phyloP scores from a whole-genome alignment of 2,329 filamentous ascomycete genomes.

The Colletotrichum sp. region DNA sequence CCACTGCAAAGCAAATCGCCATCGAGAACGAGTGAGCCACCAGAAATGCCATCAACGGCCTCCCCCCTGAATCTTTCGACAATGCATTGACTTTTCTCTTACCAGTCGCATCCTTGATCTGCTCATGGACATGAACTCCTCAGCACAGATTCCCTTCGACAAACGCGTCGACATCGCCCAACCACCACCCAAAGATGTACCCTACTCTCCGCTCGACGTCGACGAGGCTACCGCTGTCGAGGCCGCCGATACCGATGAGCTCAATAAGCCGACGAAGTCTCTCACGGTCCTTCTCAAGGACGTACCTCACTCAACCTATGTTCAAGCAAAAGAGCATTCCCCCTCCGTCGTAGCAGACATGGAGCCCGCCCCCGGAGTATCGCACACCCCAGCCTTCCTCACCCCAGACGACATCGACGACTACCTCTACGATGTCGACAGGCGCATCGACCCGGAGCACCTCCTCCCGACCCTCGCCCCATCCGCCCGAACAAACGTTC shows the following conservation, averaged over 20 bases:
- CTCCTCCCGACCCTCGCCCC: conserved; percentile 58
- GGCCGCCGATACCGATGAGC: conserved; percentile 36
- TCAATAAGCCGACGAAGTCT: conserved; percentile 52
- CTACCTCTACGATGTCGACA: conserved; percentile 72
- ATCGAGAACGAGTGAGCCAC: conserved; percentile 89
- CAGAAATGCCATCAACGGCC: conserved; percentile 16
- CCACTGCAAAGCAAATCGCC: conserved; percentile 81
- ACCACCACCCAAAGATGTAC: conserved; percentile 46
- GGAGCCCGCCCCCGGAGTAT: conserved; percentile 53
- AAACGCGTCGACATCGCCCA: conserved; percentile 76
- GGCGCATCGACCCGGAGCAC: conserved; percentile 46
- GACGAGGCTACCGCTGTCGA: conserved; percentile 25
- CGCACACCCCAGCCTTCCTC: conserved; percentile 69
- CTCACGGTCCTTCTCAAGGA: conserved; percentile 55
- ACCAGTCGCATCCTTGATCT: conserved; percentile 85
- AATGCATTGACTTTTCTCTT: background rate
- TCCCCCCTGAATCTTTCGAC: background rate
- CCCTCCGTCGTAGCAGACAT: conserved; percentile 60
- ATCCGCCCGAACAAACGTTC: conserved; percentile 36
- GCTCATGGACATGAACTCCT: conserved; percentile 88
- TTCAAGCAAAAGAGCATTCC: conserved; percentile 65
- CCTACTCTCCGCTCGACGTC: conserved; percentile 33
- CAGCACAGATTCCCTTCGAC: conserved; percentile 75
- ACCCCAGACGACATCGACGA: conserved; percentile 75
- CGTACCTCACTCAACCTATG: conserved; percentile 57